A percentile compares a stretch with the other conserved stretches of the same genome.
These are phyloP conservation scores for Anthoceros angustus DNA, from an alignment of 225 moss, liverwort and hornwort species.

Conservation along the genomic window DNA sequence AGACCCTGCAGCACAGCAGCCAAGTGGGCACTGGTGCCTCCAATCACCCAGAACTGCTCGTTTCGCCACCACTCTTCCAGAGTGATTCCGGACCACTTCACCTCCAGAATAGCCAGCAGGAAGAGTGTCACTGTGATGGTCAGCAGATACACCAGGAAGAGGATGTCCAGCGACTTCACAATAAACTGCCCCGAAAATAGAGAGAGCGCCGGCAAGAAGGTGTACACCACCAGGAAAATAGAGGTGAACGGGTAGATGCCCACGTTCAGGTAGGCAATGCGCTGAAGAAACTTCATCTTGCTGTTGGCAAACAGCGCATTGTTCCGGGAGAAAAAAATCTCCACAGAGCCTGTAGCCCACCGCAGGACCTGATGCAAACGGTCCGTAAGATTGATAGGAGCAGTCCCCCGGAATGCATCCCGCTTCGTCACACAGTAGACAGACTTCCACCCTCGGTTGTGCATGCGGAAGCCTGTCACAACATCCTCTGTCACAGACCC, in stretches of 20 bases:
- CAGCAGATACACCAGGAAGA: constrained; percentile 69
- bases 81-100: constrained; percentile 66
- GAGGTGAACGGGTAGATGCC: constrained; percentile 96
- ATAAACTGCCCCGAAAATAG: constrained; percentile 73
- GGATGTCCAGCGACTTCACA: constrained; percentile 45
- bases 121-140: constrained; percentile 64
- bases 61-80: constrained; percentile 96
- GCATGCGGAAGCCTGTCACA: constrained; percentile 98
- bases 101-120: constrained; percentile 68
- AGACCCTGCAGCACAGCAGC: constrained; percentile 85
- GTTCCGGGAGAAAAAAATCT: constrained; percentile 90
- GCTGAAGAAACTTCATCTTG: constrained; percentile 71
- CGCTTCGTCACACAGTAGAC: constrained; percentile 81
- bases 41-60: constrained; percentile 93
- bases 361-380: constrained; percentile 92
- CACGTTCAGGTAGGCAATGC: constrained; percentile 78
- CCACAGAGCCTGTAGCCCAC: constrained; percentile 93
- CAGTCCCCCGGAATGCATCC: constrained; percentile 83
- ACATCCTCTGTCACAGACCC: constrained; percentile 97
- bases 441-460: constrained; percentile 93
- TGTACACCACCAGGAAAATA: constrained; percentile 76
- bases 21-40: constrained; percentile 86
- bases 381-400: constrained; percentile 91
- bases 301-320: constrained; percentile 71
- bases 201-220: constrained; percentile 77